phyloP scores from a whole-genome alignment of 257 asterid species.

The Ocimum tenuiflorum region DNA sequence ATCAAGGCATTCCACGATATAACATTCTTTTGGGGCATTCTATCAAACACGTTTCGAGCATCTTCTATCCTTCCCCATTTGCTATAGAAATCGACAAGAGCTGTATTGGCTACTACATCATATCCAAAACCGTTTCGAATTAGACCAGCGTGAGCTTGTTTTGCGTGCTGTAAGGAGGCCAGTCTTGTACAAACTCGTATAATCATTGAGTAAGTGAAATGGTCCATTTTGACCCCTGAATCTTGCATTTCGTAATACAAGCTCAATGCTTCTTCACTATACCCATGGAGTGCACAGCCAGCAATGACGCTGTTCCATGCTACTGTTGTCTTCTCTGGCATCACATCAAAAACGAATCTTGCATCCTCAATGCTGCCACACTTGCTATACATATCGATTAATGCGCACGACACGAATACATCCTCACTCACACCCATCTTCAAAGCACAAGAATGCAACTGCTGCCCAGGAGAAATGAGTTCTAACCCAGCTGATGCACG shows the following conservation, averaged over 20 bases:
- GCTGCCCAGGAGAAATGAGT: constrained; percentile 61
- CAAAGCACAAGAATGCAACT: constrained; percentile 58
- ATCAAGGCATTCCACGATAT: constrained; percentile 80
- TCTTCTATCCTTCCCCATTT: constrained; percentile 91
- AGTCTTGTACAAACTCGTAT: constrained; percentile 67
- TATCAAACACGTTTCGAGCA: constrained; percentile 64
- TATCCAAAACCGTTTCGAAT: constrained; percentile 67
- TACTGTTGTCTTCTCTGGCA: constrained; percentile 68
- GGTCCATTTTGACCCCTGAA: constrained; percentile 68
- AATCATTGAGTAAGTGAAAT: constrained; percentile 60
- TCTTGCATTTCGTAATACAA: constrained; percentile 71
- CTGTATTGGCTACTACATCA: constrained; percentile 64
- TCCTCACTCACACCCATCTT: constrained; percentile 46
- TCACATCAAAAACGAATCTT: constrained; percentile 45
- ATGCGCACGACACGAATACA: constrained; percentile 54
- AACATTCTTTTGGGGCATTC: constrained; percentile 62
- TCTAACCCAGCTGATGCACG: constrained; percentile 66
- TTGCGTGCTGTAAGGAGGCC: constrained; percentile 75
- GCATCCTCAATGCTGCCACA: constrained; percentile 71
- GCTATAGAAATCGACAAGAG: constrained; percentile 82
- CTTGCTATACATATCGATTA: constrained; percentile 88
- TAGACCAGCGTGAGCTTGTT: constrained; percentile 85
- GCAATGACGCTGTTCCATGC: constrained; percentile 79
- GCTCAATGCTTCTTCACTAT: constrained; percentile 65
- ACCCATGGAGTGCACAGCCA: constrained; percentile 68